Conservation (phyloP, 1,139 yeast species). For the Debaryomyces udenii region DNA sequence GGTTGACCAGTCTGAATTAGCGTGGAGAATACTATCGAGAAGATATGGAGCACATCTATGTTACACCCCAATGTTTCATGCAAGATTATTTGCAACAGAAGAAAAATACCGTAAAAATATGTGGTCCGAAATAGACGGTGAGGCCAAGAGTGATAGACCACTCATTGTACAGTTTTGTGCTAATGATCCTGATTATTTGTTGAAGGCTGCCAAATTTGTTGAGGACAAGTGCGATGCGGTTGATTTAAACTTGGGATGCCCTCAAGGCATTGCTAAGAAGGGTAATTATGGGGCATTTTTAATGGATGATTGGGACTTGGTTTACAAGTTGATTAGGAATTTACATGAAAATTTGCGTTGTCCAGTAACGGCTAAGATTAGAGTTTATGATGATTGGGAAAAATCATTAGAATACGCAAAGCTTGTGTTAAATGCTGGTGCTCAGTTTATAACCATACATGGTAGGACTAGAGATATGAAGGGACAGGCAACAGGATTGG, state of each 20-base stretch:
- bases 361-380: conserved; percentile 94
- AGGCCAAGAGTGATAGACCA: conserved; percentile 68
- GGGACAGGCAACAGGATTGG: conserved; percentile 93
- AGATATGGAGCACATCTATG: conserved; percentile 91
- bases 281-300: conserved; percentile 95
- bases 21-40: conserved; percentile 90
- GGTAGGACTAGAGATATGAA: conserved; percentile 97
- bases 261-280: conserved; percentile 94
- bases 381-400: conserved; percentile 84
- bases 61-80: conserved; percentile 97
- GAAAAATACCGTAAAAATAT: conserved; percentile 77
- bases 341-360: conserved; percentile 73
- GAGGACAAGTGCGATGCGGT: conserved; percentile 92
- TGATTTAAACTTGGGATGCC: conserved; percentile 94
- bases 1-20: conserved; percentile 97
- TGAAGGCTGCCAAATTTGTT: conserved; percentile 80
- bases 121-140: conserved; percentile 81
- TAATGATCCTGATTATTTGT: conserved; percentile 82
- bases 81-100: conserved; percentile 83
- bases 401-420: conserved; percentile 86
- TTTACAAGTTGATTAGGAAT: conserved; percentile 67
- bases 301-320: conserved; percentile 96
- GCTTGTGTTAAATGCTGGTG: conserved; percentile 93
- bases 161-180: conserved; percentile 94
- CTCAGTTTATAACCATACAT: conserved; percentile 92